Evolutionary conservation across 1,284 basidiomycete species (phyloP).

Genomic region (Apiotrichum mycotoxinovorans): DNA sequence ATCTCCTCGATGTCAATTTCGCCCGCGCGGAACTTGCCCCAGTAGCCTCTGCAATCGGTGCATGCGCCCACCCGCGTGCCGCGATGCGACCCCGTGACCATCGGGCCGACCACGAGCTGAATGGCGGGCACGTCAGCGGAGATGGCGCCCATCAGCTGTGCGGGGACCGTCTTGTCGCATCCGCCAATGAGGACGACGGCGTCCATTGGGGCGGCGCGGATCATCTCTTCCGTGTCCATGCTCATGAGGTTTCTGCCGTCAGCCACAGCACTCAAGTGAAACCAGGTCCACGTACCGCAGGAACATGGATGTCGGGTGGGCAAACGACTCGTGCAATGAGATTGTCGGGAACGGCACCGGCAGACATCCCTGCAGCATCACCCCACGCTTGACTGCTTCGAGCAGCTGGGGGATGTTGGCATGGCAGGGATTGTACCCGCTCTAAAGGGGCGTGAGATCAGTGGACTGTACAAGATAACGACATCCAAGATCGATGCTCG

Average conservation of each 20-base stretch:
- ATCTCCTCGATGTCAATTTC: slow-evolving; percentile 47
- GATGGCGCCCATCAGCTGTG: slow-evolving; percentile 48
- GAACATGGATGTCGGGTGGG: slow-evolving; percentile 46
- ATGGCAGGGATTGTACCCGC: slow-evolving; percentile 47
- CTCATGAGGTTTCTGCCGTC: slow-evolving; percentile 38
- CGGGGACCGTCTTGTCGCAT: slow-evolving; percentile 49
- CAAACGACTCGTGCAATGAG: slow-evolving; percentile 45
- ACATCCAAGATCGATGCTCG: no score
- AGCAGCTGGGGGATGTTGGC: slow-evolving; percentile 41
- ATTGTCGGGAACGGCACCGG: slow-evolving; percentile 46
- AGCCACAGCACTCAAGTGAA: not conserved
- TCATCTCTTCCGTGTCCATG: slow-evolving; percentile 49
- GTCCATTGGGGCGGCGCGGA: slow-evolving; percentile 47
- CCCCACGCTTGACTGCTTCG: slow-evolving; percentile 41
- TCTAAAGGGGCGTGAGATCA: no score
- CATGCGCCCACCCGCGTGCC: slow-evolving; percentile 46
- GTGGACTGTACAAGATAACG: no score
- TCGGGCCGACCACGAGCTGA: slow-evolving; percentile 45
- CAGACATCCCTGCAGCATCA: slow-evolving; percentile 41
- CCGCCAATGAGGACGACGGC: slow-evolving; percentile 46
- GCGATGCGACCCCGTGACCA: slow-evolving; percentile 44
- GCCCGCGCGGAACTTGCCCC: slow-evolving; percentile 43
- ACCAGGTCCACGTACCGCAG: slow-evolving; percentile 17
- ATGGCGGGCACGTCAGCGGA: slow-evolving; percentile 43
- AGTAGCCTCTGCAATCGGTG: slow-evolving; percentile 46